These are phyloP conservation scores for Fragilaria crotonensis DNA, from an alignment of 108 stramenopile genomes.

Conservation along the genomic window DNA sequence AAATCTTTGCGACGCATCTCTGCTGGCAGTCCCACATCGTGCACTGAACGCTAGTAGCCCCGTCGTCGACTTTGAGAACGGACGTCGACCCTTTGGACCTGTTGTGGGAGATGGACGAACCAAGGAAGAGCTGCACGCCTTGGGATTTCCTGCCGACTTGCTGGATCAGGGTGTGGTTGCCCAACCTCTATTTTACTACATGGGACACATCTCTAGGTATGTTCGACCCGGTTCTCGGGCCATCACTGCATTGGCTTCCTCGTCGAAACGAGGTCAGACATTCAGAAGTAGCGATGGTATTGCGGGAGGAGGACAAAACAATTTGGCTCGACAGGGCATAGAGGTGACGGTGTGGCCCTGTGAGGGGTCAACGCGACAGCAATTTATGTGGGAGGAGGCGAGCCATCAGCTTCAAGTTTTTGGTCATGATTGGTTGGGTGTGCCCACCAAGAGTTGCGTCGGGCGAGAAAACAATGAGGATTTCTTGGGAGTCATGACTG, in stretches of 20 bases:
- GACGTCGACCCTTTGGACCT: constrained; percentile 44
- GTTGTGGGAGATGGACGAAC: constrained; percentile 62
- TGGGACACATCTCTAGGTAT: constrained; percentile 80
- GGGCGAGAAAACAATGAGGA: constrained; percentile 23
- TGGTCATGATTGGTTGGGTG: constrained; percentile 75
- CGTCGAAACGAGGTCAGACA: constrained; percentile 37
- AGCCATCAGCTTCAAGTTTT: constrained; percentile 55
- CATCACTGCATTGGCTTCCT: constrained; percentile 49
- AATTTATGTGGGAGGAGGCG: constrained; percentile 40
- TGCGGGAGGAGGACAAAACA: constrained; percentile 74
- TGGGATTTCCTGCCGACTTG: constrained; percentile 64
- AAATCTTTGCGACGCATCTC: constrained; percentile 86
- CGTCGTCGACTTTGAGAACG: constrained; percentile 54
- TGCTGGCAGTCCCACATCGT: constrained; percentile 80
- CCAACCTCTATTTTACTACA: constrained; percentile 89
- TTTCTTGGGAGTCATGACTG: constrained; percentile 47
- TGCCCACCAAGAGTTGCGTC: constrained; percentile 61
- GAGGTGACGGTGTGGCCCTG: constrained; percentile 82
- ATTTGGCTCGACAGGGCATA: constrained; percentile 72
- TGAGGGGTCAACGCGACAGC: constrained; percentile 83
- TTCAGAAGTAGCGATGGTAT: no score
- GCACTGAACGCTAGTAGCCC: no score
- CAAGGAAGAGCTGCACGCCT: constrained; percentile 68
- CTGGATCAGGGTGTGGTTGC: constrained; percentile 60
- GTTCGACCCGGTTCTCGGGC: constrained; percentile 67